A percentile compares a stretch with the other conserved stretches of the same genome.
Evolutionary conservation across 495 filamentous ascomycete species (phyloP).

Genomic region (Niebla homalea): DNA sequence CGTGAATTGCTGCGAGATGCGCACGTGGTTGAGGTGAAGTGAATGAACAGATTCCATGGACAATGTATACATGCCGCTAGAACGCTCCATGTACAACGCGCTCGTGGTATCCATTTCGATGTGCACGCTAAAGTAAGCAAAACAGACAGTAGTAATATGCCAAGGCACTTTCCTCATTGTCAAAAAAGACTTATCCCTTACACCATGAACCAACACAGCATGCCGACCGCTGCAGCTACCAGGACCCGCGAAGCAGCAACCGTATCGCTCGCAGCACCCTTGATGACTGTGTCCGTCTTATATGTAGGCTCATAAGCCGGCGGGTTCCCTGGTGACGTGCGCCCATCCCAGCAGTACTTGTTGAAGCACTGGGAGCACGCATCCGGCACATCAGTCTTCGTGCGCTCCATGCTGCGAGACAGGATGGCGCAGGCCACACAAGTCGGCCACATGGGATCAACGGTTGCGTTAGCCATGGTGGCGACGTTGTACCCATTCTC

Average conservation of each 20-base stretch:
- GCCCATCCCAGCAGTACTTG: constrained; percentile 83
- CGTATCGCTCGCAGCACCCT: constrained; percentile 4
- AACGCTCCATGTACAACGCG: no score
- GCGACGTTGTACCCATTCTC: constrained; percentile 71
- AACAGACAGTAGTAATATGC: no score
- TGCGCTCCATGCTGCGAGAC: constrained; percentile 57
- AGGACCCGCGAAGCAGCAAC: neutral
- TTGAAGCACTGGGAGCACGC: constrained; percentile 64
- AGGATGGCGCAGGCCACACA: constrained; percentile 88
- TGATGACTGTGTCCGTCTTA: constrained; percentile 10
- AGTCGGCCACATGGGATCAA: constrained; percentile 55
- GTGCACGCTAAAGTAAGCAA: no score
- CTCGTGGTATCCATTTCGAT: no score
- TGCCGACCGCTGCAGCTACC: neutral
- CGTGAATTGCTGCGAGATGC: no score
- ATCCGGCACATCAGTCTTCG: constrained; percentile 45
- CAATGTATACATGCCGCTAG: no score
- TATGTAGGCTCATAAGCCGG: constrained; percentile 20
- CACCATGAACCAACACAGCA: no score
- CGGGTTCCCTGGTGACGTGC: constrained; percentile 30
- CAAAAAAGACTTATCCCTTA: no score
- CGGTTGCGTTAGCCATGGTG: constrained; percentile 67
- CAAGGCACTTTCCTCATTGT: no score
- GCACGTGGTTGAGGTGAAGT: no score
- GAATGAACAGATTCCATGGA: no score